Evolutionary conservation across 192 early-diverging fungal genomes (phyloP), one percentile per base, ranked within the genome.

Genomic region (Coemansia sp.): DNA sequence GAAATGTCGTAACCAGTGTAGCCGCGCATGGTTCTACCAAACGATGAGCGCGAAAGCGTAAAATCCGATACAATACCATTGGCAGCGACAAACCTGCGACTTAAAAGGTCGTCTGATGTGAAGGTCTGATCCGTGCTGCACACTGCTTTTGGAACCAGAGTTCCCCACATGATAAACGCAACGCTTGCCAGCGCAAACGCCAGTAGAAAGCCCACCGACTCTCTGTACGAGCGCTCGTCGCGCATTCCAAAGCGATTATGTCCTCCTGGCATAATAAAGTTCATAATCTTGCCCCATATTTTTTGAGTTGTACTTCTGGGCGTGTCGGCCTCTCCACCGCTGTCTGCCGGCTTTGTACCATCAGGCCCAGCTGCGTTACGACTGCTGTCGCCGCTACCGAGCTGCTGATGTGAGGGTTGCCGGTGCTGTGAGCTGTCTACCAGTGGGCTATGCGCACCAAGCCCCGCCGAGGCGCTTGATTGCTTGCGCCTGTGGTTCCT

Each of bases 31-130:
- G 58, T 38, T 41, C 53, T 51, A 0, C 72, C 71, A 41, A 81
- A 75, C 51, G 61, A 53, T 2, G 53, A 56, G 27, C 58, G 78
- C 18, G 68, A 64, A 47, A 81, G 63, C 18, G 54, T 53, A 69
- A 81, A 81, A 59, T 81, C 78, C 4, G 78, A 62, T 25, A 81
- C 78, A 14, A 81, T 60, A 49, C 78, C 78, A 65, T 81, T 81
- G 26, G 78, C 78, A 12, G 65, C 57, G 7, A 74, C 72, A 62
- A 81, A 81, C 24, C 54, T 51, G 51, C 78, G 71, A 22, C 57
- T 38, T 9, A 18, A 49, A 7, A 74, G 27, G 44, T 81, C 49
- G 24, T 30, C 58, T n/a, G 56, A 4, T 22, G 78, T 81, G 21
- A 81, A 81, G 22, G 78, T 81, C 62, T 74, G 73, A 41, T 64